phyloP scores from a whole-genome alignment of 257 asterid genomes.

The Ophiorrhiza pumila region DNA sequence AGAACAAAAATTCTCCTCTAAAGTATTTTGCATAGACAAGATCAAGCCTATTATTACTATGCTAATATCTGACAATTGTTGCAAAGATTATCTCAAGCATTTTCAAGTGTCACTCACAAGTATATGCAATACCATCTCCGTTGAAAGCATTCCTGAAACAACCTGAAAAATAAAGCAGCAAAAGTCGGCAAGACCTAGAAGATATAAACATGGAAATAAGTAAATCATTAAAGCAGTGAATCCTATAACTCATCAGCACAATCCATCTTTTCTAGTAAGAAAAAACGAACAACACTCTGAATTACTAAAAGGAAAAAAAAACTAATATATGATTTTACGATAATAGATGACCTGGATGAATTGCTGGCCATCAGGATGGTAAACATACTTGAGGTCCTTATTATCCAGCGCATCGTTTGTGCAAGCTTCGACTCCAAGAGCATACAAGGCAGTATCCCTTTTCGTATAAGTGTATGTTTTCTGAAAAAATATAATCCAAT shows the following conservation, averaged over 20 bases:
- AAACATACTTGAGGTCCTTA: slow-evolving; percentile 88
- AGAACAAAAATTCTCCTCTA: neutral
- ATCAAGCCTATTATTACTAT: too few relatives aligned
- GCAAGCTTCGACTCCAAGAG: slow-evolving; percentile 40
- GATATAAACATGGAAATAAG: neutral
- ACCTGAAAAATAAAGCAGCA: slow-evolving; percentile 58
- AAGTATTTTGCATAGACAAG: neutral
- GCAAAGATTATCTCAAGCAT: neutral
- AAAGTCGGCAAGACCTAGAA: slow-evolving; percentile 90
- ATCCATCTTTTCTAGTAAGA: neutral
- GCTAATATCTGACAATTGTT: neutral
- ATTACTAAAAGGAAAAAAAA: neutral
- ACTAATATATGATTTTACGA: neutral
- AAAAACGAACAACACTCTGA: too few relatives aligned
- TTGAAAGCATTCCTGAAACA: slow-evolving; percentile 54
- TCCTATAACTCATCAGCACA: neutral
- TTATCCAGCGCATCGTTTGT: slow-evolving; percentile 63
- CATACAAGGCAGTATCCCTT: slow-evolving; percentile 43
- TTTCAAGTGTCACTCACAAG: slow-evolving; percentile 30
- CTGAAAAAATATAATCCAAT: slow-evolving; percentile 33
- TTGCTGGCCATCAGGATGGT: slow-evolving; percentile 79
- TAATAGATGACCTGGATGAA: slow-evolving; percentile 48
- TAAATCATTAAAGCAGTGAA: neutral
- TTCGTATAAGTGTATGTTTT: slow-evolving; percentile 52
- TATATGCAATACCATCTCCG: slow-evolving; percentile 53